Conservation (phyloP, 2,329 filamentous ascomycete species). For the Paecilomyces formosus region DNA sequence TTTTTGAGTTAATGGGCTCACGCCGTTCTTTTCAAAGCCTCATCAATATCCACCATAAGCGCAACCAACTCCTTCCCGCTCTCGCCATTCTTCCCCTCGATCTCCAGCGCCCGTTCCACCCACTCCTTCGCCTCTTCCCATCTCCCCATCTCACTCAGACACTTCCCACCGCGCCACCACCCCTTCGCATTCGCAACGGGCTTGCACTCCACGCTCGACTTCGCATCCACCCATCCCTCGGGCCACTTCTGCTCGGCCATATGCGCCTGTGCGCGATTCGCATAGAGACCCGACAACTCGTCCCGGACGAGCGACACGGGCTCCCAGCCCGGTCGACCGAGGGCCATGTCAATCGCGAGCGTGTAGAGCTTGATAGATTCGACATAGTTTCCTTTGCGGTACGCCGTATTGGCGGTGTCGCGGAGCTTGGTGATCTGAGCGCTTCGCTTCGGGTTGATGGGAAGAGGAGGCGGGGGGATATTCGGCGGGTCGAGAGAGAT, state of each 20-base stretch:
- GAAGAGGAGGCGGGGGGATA: slow-evolving; percentile 77
- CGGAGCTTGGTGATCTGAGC: slow-evolving; percentile 85
- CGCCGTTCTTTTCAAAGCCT: slow-evolving; percentile 48
- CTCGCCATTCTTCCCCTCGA: slow-evolving; percentile 57
- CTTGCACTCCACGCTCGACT: slow-evolving; percentile 82
- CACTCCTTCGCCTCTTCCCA: slow-evolving; percentile 75
- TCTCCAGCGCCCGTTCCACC: slow-evolving; percentile 69
- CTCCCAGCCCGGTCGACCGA: slow-evolving; percentile 78
- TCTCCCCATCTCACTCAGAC: slow-evolving; percentile 83
- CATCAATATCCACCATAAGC: slow-evolving; percentile 55
- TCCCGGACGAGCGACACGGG: slow-evolving; percentile 75
- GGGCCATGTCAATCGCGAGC: slow-evolving; percentile 84
- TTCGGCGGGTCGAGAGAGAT: slow-evolving; percentile 57
- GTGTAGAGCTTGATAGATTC: slow-evolving; percentile 78
- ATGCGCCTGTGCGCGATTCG: slow-evolving; percentile 83
- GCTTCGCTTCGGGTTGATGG: slow-evolving; percentile 85
- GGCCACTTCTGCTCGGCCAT: slow-evolving; percentile 78
- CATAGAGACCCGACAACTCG: slow-evolving; percentile 70
- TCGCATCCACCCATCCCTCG: slow-evolving; percentile 79
- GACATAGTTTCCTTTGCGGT: slow-evolving; percentile 65
- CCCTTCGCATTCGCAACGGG: slow-evolving; percentile 83
- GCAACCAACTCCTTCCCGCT: slow-evolving; percentile 49
- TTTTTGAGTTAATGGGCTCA: too few relatives aligned
- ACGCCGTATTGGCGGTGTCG: slow-evolving; percentile 75
- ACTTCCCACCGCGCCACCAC: slow-evolving; percentile 84